Evolutionary conservation across 164 flowering plant species (phyloP).

Genomic region (Taxillus chinensis): DNA sequence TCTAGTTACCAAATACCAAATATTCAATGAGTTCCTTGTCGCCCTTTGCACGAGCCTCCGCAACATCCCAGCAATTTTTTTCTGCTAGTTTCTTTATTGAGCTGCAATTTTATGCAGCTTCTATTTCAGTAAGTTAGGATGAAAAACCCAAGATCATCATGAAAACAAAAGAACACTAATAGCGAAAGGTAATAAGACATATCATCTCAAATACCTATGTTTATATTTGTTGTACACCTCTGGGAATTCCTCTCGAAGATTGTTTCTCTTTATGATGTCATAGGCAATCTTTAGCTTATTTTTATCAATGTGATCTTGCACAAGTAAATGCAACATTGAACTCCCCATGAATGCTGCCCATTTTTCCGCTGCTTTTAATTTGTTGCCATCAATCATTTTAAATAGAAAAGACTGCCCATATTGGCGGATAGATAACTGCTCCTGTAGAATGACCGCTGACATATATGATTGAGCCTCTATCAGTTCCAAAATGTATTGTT

Average conservation of each 20-base stretch:
- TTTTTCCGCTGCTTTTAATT: constrained; percentile 81
- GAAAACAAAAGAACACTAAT: too few relatives aligned
- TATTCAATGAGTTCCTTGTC: constrained; percentile 62
- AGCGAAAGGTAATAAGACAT: too few relatives aligned
- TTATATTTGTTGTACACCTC: constrained; percentile 53
- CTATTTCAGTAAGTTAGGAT: too few relatives aligned
- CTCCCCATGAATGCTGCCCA: constrained; percentile 93
- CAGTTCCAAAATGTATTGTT: constrained; percentile 39
- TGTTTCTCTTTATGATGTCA: constrained; percentile 55
- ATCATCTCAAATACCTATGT: constrained; percentile 44
- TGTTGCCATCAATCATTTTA: constrained; percentile 43
- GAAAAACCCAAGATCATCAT: too few relatives aligned
- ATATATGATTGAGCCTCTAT: constrained; percentile 56
- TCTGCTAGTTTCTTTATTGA: constrained; percentile 73
- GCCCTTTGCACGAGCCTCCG: constrained; percentile 54
- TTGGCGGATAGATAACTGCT: constrained; percentile 59
- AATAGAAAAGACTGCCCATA: constrained; percentile 57
- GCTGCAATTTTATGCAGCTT: constrained; percentile 30
- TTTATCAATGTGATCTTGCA: constrained; percentile 50
- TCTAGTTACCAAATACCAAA: constrained; percentile 37
- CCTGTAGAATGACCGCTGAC: constrained; percentile 57
- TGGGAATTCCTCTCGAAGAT: constrained; percentile 68
- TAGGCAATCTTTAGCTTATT: constrained; percentile 57
- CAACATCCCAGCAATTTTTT: constrained; percentile 91
- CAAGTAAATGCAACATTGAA: constrained; percentile 57